Evolutionary conservation across 805 yeast species (phyloP).

Genomic region (Danielia oregonensis): DNA sequence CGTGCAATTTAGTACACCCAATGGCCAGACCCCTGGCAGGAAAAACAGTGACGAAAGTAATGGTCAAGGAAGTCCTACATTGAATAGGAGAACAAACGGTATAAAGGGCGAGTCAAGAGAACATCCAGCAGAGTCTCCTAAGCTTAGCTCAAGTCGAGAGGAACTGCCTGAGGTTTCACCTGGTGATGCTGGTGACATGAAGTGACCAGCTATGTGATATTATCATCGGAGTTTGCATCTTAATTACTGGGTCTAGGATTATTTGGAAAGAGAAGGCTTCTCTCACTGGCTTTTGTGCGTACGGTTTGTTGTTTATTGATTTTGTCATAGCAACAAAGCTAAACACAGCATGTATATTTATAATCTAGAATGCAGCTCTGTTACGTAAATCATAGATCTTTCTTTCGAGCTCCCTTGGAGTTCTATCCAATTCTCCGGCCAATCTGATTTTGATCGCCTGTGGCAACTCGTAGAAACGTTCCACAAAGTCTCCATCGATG

Average conservation of each 20-base stretch:
- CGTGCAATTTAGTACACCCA: constrained; percentile 65
- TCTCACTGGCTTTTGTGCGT: too few species aligned
- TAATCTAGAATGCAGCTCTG: constrained; percentile 31
- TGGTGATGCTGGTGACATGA: too few species aligned
- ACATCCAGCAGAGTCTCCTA: constrained; percentile 10
- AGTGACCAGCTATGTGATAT: too few species aligned
- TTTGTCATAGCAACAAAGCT: too few species aligned
- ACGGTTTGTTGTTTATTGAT: too few species aligned
- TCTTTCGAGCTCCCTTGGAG: constrained; percentile 47
- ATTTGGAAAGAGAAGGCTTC: too few species aligned
- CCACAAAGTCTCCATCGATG: constrained; percentile 87
- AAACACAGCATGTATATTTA: too few species aligned
- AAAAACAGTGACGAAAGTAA: constrained; percentile 37
- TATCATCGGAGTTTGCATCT: too few species aligned
- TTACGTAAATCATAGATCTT: constrained; percentile 51
- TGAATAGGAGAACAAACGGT: constrained; percentile 19
- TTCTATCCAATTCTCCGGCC: constrained; percentile 41
- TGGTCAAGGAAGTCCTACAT: constrained; percentile 39
- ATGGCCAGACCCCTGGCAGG: constrained; percentile 40
- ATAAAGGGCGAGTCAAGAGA: constrained; percentile 2
- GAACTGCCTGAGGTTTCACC: not conserved
- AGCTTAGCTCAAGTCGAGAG: not conserved
- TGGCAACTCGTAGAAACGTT: constrained; percentile 42
- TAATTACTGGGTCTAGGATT: too few species aligned
- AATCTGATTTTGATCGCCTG: constrained; percentile 33